A percentile compares a stretch with the other conserved stretches of the same genome.
These are phyloP conservation scores for Russula lepida DNA, from an alignment of 768 basidiomycete genomes.

Conservation along the genomic window DNA sequence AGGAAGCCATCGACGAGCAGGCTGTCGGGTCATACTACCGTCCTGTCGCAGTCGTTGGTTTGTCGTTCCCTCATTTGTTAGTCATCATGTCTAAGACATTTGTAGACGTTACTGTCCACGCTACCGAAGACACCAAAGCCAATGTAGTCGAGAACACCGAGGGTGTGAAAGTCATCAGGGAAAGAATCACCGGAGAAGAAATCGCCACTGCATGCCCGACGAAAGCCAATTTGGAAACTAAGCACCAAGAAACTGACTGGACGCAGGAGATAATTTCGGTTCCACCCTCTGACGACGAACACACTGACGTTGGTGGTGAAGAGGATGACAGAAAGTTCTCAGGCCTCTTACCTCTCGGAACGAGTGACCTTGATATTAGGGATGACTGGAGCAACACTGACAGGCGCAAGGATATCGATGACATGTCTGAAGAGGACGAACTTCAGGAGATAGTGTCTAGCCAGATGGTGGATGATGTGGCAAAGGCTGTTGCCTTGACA, in stretches of 20 bases:
- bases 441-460: neutral
- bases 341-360: conserved; percentile 15
- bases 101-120: neutral
- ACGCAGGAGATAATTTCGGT: neutral
- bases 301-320: conserved; percentile 13
- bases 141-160: neutral
- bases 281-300: conserved; percentile 7
- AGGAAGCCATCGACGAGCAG: neutral
- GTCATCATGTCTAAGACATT: neutral
- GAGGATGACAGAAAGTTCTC: conserved; percentile 3
- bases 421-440: conserved; percentile 11
- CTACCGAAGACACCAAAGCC: neutral
- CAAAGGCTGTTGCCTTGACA: neutral
- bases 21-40: neutral
- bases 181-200: neutral
- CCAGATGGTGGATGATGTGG: neutral
- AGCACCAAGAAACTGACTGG: neutral
- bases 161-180: neutral
- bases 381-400: conserved; percentile 7
- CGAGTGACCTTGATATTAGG: conserved; percentile 18
- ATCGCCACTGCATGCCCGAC: neutral
- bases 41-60: neutral
- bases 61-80: neutral
- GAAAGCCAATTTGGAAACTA: neutral
- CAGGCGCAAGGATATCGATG: neutral